A percentile compares a stretch with the other conserved stretches of the same genome.
Conservation (phyloP, 306 rosid genomes). For the Glycine soja region DNA sequence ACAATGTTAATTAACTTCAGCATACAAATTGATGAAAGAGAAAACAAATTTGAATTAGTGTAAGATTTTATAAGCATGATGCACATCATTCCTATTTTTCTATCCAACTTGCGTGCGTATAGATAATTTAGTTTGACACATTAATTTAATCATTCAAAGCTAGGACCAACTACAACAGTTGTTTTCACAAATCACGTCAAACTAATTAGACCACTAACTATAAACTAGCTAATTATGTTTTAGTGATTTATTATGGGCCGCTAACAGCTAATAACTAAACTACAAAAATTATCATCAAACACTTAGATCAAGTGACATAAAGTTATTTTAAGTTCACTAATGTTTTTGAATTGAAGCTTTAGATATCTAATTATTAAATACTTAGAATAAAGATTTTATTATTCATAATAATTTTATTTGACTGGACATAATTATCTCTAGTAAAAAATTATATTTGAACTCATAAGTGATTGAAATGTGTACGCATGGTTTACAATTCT, state of each 20-base stretch:
- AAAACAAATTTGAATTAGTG: slow-evolving; percentile 1
- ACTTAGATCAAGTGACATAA: too few species aligned
- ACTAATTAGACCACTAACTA: background rate
- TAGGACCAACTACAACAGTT: background rate
- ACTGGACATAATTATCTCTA: too few species aligned
- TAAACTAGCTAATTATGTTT: background rate
- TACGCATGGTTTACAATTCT: background rate
- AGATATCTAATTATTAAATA: too few species aligned
- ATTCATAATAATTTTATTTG: too few species aligned
- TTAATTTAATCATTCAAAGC: background rate
- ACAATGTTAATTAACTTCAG: background rate
- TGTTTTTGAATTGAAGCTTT: too few species aligned
- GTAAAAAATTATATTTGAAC: too few species aligned
- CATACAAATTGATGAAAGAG: background rate
- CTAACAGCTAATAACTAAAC: slow-evolving; percentile 2
- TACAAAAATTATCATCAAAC: background rate
- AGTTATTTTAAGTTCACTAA: too few species aligned
- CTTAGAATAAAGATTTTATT: too few species aligned
- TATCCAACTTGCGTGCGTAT: slow-evolving; percentile 17
- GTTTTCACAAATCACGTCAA: slow-evolving; percentile 2
- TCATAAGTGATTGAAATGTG: background rate
- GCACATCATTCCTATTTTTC: slow-evolving; percentile 12
- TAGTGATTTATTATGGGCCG: background rate
- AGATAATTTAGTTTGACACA: background rate
- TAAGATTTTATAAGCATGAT: slow-evolving; percentile 10